Evolutionary conservation across 2,329 filamentous ascomycete genomes (phyloP), one percentile per base, ranked within the genome.

Genomic region (Pyrenophora tritici-repentis): DNA sequence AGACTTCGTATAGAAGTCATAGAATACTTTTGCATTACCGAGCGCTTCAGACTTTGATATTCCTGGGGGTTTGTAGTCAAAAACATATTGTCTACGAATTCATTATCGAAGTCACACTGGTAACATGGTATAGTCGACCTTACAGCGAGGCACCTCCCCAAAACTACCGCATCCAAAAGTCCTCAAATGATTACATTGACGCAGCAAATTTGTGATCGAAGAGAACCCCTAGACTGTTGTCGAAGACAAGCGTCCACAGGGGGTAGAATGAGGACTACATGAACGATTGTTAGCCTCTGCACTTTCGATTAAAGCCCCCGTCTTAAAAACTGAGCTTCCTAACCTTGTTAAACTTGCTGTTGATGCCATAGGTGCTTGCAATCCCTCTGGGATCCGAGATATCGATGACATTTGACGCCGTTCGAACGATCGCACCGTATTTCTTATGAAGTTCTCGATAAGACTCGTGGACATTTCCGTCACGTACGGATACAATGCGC

Each of bases 341-440:
- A 9, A 22, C 12, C 36, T 39, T 39, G 13, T 5, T 22, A 13
- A 39, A 24, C 13, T 22, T 22, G 13, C 24, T 22, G 18, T 14
- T 22, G 12, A 39, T 39, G 4, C 24, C 24, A 22, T 39, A 39
- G 36, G 24, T 39, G n/a, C 9, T 22, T 5, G 17, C 17, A 39
- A 39, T 39, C 9, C 14, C 18, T 5, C 13, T 14, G 14, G 36
- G 18, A 9, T 24, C 20, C 18, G 10, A 18, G 9, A 58, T 54
- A 44, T 47, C 50, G 20, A 58, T 41, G 42, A 53, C 49, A 10
- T 51, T 58, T 7, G 37, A 43, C 12, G 47, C 51, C 14, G 47
- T 56, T 22, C 56, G 56, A 9, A 58, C 56, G 2, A 58, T 46
- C 10, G 47, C 48, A 13, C 56, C 56, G 24, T 58, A 37, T 20